phyloP scores from a whole-genome alignment of 352 stramenopile genomes.

The Saprolegnia diclina region DNA sequence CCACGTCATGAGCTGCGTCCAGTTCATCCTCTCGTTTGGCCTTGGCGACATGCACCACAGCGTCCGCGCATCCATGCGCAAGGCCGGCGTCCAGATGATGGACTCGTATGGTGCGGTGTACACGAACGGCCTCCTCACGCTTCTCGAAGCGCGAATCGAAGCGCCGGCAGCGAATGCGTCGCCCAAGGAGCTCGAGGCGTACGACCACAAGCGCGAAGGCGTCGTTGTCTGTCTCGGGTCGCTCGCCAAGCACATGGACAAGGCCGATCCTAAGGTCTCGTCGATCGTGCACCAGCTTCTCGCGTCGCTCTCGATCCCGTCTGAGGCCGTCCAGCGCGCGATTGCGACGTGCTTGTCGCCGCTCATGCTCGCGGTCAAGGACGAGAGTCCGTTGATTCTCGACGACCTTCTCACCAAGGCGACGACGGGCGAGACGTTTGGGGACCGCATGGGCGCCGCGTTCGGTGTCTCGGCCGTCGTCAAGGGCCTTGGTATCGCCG shows the following conservation, averaged over 20 bases:
- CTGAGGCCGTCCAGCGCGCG: slow-evolving; percentile 89
- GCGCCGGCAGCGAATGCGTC: slow-evolving; percentile 46
- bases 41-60: slow-evolving; percentile 60
- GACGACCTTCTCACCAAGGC: slow-evolving; percentile 65
- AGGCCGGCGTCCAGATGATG: slow-evolving; percentile 75
- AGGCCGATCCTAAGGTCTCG: slow-evolving; percentile 82
- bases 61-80: slow-evolving; percentile 80
- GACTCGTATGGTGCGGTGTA: slow-evolving; percentile 60
- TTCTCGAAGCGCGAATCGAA: slow-evolving; percentile 74
- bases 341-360: slow-evolving; percentile 87
- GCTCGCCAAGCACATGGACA: slow-evolving; percentile 86
- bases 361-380: slow-evolving; percentile 78
- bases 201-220: slow-evolving; percentile 86
- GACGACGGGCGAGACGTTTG: slow-evolving; percentile 73
- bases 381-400: slow-evolving; percentile 67
- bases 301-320: slow-evolving; percentile 86
- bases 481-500: slow-evolving; percentile 98
- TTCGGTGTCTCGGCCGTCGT: slow-evolving; percentile 98
- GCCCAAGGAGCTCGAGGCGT: slow-evolving; percentile 41
- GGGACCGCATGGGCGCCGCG: slow-evolving; percentile 90
- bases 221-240: slow-evolving; percentile 87
- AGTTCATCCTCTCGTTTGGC: slow-evolving; percentile 78
- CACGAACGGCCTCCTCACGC: slow-evolving; percentile 54
- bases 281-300: slow-evolving; percentile 84
- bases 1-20: slow-evolving; percentile 59